Evolutionary conservation across 768 basidiomycete genomes (phyloP), one percentile per base, ranked within the genome.

Genomic region (Candolleomyces efflorescens): DNA sequence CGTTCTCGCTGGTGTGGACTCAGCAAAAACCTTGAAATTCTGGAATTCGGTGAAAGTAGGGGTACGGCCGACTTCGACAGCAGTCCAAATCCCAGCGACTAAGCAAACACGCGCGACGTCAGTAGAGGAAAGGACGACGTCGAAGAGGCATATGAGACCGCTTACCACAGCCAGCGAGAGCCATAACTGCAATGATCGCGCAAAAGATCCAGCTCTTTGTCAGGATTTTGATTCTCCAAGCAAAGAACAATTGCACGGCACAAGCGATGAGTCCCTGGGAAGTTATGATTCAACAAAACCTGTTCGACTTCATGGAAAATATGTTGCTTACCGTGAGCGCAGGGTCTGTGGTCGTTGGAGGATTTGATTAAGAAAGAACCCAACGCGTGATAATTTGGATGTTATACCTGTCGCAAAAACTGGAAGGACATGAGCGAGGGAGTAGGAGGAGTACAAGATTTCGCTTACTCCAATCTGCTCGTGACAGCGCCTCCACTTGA

Each of bases 361-460:
- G 45, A 24, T 7, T 15, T 26, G 6, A 24, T 10, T 3, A 41
- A 9, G 26, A 52, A n/a, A n/a, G n/a, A n/a, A n/a, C n/a, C n/a
- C n/a, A n/a, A n/a, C n/a, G 12, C 27, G 32, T 6, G 15, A 20
- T 5, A 37, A 5, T 11, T n/a, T 13, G 26, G 10, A 39, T n/a
- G n/a, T n/a, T 24, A 12, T 59, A 71, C 77, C 77, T 52, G 73
- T 73, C 2, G 66, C 73, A 63, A 79, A 79, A 10, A 79, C 78
- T 78, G 60, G 17, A 32, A 11, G 11, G 36, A 4, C 7, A 1
- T 37, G 22, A 11, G 59, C 20, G 20, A 27, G 12, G 37, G 17
- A 55, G 32, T 32, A 13, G 26, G 11, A 48, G 26, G n/a, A n/a
- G n/a, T n/a, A n/a, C n/a, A n/a, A 24, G 6, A 44, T 27, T 1